These are phyloP conservation scores for Imleria badia DNA, from an alignment of 768 basidiomycete genomes.

Conservation along the genomic window DNA sequence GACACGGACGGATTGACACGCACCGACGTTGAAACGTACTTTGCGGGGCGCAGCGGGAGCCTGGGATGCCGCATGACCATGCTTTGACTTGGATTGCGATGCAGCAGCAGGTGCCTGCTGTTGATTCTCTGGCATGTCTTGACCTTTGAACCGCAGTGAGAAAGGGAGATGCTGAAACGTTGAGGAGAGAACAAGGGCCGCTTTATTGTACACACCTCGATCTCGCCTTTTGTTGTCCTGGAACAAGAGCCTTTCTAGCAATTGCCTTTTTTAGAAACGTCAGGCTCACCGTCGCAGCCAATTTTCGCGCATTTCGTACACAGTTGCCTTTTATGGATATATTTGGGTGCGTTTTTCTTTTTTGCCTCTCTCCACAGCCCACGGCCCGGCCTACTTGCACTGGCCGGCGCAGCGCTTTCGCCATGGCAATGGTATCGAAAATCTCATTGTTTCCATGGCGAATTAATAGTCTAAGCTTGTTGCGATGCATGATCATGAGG, in stretches of 20 bases:
- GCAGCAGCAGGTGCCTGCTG: slow-evolving; percentile 19
- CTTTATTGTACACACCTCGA: slow-evolving; percentile 3
- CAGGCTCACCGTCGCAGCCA: neutral
- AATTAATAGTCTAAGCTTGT: neutral
- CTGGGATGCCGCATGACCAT: slow-evolving; percentile 45
- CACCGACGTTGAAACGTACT: slow-evolving; percentile 87
- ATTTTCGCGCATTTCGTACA: slow-evolving; percentile 7
- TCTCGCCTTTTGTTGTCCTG: slow-evolving; percentile 17
- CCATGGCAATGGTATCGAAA: slow-evolving; percentile 1
- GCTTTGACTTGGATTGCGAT: slow-evolving; percentile 41
- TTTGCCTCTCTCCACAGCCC: neutral
- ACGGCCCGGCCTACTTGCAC: neutral
- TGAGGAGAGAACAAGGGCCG: slow-evolving; percentile 14
- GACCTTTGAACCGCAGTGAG: neutral
- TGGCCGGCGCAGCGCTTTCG: neutral
- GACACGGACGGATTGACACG: slow-evolving; percentile 14
- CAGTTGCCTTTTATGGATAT: neutral
- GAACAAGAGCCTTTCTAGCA: slow-evolving; percentile 16
- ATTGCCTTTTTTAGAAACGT: slow-evolving; percentile 1
- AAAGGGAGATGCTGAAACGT: slow-evolving; percentile 1
- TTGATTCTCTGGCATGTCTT: slow-evolving; percentile 30
- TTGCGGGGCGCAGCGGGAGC: slow-evolving; percentile 65
- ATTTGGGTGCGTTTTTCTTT: neutral
- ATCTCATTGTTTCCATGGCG: slow-evolving; percentile 12
- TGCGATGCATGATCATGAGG: too few relatives aligned